A percentile compares a stretch with the other conserved stretches of the same genome.
Evolutionary conservation across 2,329 filamentous ascomycete genomes (phyloP).

Genomic region (Alternaria angustiovoidea): DNA sequence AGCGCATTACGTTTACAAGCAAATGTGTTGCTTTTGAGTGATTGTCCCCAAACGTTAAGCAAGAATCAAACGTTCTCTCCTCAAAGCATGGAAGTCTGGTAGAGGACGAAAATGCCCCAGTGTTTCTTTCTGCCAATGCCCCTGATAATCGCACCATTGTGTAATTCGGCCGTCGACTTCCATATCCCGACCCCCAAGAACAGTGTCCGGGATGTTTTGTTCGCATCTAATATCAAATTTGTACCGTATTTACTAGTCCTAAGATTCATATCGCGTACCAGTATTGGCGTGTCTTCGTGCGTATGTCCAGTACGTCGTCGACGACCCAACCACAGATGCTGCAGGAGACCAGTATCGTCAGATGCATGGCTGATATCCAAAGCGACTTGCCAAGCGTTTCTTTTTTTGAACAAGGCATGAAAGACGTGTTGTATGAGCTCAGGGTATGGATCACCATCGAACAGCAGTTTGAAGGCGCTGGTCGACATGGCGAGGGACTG

Average conservation of each 20-base stretch:
- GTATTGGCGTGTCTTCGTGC: background rate
- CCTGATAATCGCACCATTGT: background rate
- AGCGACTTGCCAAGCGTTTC: conserved; percentile 1
- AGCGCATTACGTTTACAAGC: no score
- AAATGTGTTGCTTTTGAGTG: no score
- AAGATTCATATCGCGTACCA: background rate
- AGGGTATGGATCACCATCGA: background rate
- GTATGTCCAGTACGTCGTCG: background rate
- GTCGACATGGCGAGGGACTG: background rate
- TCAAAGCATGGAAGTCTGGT: background rate
- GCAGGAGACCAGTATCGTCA: background rate
- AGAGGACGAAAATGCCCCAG: background rate
- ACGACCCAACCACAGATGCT: background rate
- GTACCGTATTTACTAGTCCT: background rate
- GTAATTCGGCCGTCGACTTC: background rate
- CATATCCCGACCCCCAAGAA: background rate
- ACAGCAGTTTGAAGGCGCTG: background rate
- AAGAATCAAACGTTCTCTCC: no score
- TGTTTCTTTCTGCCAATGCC: background rate
- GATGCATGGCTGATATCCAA: background rate
- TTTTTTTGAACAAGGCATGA: background rate
- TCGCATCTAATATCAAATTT: background rate
- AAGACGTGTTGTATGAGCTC: background rate
- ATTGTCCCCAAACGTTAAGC: no score
- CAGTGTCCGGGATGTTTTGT: background rate